Evolutionary conservation across 2,329 filamentous ascomycete species (phyloP).

Genomic region (Ophiostoma ulmi): DNA sequence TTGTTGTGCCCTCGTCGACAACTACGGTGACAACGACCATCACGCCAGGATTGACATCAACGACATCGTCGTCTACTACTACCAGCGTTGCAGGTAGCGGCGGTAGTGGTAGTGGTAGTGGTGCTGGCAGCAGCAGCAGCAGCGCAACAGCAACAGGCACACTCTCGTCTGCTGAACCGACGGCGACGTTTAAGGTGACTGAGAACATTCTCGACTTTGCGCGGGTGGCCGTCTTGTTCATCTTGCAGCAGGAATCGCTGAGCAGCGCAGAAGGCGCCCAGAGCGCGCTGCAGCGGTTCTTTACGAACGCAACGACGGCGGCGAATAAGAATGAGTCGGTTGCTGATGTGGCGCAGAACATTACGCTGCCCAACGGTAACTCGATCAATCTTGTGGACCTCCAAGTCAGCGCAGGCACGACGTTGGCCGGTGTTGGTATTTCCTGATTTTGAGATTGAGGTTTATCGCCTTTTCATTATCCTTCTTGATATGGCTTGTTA

Average conservation of each 20-base stretch:
- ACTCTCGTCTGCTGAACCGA: slow-evolving; percentile 31
- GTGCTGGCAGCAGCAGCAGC: slow-evolving; percentile 16
- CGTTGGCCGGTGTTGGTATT: slow-evolving; percentile 17
- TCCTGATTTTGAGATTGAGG: background rate
- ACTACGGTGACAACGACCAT: slow-evolving; percentile 31
- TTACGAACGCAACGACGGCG: slow-evolving; percentile 37
- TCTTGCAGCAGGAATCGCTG: slow-evolving; percentile 53
- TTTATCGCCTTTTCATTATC: background rate
- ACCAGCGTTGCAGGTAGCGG: background rate
- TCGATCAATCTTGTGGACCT: slow-evolving; percentile 48
- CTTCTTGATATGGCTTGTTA: slow-evolving; percentile 1
- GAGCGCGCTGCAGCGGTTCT: slow-evolving; percentile 50
- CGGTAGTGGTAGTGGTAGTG: background rate
- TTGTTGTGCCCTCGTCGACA: slow-evolving; percentile 30
- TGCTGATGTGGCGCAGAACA: slow-evolving; percentile 35
- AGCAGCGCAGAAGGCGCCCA: slow-evolving; percentile 52
- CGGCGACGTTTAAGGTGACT: slow-evolving; percentile 44
- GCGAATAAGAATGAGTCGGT: slow-evolving; percentile 27
- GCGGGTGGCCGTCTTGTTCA: slow-evolving; percentile 55
- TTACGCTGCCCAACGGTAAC: slow-evolving; percentile 38
- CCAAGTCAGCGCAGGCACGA: slow-evolving; percentile 20
- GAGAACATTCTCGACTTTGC: slow-evolving; percentile 59
- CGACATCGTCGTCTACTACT: background rate
- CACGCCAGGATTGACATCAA: slow-evolving; percentile 8
- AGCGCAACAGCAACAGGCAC: slow-evolving; percentile 28